Conservation (phyloP, 1,284 basidiomycete species). For the Taiwanofungus camphoratus region DNA sequence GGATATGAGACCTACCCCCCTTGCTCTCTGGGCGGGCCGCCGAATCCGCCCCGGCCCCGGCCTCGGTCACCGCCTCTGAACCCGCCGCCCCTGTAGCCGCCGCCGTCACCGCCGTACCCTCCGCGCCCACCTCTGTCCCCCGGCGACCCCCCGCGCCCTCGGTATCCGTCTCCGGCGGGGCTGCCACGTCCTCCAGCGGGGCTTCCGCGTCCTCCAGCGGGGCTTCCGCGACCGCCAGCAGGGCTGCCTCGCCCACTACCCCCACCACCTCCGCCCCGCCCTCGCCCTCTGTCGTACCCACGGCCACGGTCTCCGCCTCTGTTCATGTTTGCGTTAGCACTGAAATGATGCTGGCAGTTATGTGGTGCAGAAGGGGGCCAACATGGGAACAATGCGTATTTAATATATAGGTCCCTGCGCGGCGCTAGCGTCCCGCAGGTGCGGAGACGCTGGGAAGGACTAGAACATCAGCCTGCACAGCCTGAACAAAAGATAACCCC, state of each 20-base stretch:
- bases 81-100: slow-evolving; percentile 31
- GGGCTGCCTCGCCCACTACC: slow-evolving; percentile 12
- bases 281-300: slow-evolving; percentile 20
- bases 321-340: slow-evolving; percentile 1
- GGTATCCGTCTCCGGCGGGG: slow-evolving; percentile 5
- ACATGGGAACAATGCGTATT: background rate
- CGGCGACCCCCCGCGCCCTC: slow-evolving; percentile 7
- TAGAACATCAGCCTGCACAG: no score
- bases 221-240: slow-evolving; percentile 14
- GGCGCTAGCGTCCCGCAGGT: no score
- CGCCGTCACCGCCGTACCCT: slow-evolving; percentile 17
- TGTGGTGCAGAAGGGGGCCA: background rate
- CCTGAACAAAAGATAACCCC: no score
- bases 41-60: slow-evolving; percentile 21
- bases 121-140: slow-evolving; percentile 13
- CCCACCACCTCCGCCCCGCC: slow-evolving; percentile 15
- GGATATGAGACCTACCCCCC: slow-evolving; percentile 41
- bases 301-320: slow-evolving; percentile 19
- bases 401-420: background rate
- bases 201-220: slow-evolving; percentile 6
- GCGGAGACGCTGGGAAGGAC: no score
- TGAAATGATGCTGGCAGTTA: background rate
- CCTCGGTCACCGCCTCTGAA: slow-evolving; percentile 28
- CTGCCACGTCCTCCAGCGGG: slow-evolving; percentile 3
- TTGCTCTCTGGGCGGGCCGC: slow-evolving; percentile 29